phyloP scores from a whole-genome alignment of 2,329 filamentous ascomycete genomes.

The Aspergillus tamarii region DNA sequence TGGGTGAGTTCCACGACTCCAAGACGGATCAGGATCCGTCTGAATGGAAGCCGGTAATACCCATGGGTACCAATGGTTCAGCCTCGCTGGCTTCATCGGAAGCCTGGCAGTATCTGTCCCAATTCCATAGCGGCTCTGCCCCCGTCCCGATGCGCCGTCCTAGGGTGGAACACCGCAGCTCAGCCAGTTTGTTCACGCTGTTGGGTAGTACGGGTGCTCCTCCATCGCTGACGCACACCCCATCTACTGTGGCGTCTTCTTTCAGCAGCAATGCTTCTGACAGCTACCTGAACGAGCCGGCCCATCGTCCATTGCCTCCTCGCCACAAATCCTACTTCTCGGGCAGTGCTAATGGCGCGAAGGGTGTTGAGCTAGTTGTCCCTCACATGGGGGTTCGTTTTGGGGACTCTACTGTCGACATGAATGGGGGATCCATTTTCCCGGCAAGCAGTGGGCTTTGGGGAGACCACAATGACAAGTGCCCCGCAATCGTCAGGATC shows the following conservation, averaged over 20 bases:
- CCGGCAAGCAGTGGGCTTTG: constrained; percentile 35
- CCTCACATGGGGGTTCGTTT: constrained; percentile 36
- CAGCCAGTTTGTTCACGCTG: constrained; percentile 38
- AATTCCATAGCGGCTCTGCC: constrained; percentile 43
- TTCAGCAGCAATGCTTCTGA: constrained; percentile 41
- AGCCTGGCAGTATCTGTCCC: constrained; percentile 49
- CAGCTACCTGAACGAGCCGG: constrained; percentile 28
- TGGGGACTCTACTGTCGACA: constrained; percentile 21
- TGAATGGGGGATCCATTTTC: constrained; percentile 32
- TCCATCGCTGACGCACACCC: constrained; percentile 42
- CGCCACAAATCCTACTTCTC: constrained; percentile 45
- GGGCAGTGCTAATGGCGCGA: constrained; percentile 31
- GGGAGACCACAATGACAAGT: constrained; percentile 27
- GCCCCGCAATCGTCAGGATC: constrained; percentile 13
- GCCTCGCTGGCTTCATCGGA: constrained; percentile 39
- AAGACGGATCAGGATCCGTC: constrained; percentile 53
- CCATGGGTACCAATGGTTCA: constrained; percentile 19
- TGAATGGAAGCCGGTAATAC: constrained; percentile 54
- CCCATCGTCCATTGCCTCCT: constrained; percentile 42
- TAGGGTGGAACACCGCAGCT: constrained; percentile 30
- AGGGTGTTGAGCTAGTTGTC: constrained; percentile 45
- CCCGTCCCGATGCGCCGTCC: constrained; percentile 24
- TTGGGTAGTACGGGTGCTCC: constrained; percentile 25
- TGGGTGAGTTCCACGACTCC: constrained; percentile 39
- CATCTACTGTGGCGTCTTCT: constrained; percentile 44